A percentile compares a stretch with the other conserved stretches of the same genome.
Evolutionary conservation across 352 stramenopile genomes (phyloP).

Genomic region (Pythium angustatum): DNA sequence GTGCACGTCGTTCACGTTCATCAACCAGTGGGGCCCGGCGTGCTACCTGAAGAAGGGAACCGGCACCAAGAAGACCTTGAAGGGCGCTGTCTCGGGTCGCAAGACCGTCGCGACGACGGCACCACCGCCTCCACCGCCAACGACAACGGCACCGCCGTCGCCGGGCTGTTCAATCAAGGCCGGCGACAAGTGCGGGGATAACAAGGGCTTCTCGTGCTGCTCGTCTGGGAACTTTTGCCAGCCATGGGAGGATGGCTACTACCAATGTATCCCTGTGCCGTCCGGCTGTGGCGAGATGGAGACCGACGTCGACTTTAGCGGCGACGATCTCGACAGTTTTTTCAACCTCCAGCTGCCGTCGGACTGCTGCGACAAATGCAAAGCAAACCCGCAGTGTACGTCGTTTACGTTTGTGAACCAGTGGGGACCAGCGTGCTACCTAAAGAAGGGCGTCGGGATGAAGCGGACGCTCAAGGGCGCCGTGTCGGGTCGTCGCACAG

Average conservation of each 20-base stretch:
- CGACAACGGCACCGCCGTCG: conserved; percentile 24
- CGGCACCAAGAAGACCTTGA: conserved; percentile 24
- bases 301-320: conserved; percentile 48
- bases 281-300: conserved; percentile 40
- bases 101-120: conserved; percentile 32
- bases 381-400: conserved; percentile 37
- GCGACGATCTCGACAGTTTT: conserved; percentile 31
- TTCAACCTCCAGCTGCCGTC: conserved; percentile 34
- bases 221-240: conserved; percentile 41
- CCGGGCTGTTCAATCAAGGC: conserved; percentile 10
- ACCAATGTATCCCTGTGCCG: conserved; percentile 48
- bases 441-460: conserved; percentile 35
- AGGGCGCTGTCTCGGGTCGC: conserved; percentile 25
- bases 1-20: conserved; percentile 53
- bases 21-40: conserved; percentile 49
- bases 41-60: conserved; percentile 54
- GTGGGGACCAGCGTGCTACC: conserved; percentile 50
- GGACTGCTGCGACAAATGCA: conserved; percentile 49
- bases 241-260: conserved; percentile 54
- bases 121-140: conserved; percentile 32
- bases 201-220: conserved; percentile 38
- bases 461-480: conserved; percentile 28
- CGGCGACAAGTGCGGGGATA: conserved; percentile 38
- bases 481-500: conserved; percentile 37
- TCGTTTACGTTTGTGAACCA: conserved; percentile 62